Conservation (phyloP, 768 basidiomycete genomes). For the Paxillus rubicundulus region DNA sequence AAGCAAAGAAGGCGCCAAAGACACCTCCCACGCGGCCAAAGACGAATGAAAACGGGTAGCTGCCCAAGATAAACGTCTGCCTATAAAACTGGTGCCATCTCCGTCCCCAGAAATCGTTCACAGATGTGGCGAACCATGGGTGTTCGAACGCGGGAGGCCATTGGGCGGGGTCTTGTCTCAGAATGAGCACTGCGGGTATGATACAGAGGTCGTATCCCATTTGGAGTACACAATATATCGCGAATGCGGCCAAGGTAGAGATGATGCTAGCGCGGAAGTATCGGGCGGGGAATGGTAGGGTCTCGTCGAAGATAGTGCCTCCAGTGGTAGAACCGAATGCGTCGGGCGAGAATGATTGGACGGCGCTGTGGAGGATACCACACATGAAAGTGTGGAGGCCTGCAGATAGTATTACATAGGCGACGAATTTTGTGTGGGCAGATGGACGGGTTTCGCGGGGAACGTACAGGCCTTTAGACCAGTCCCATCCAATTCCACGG, state of each 20-base stretch:
- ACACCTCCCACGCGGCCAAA: slow-evolving; percentile 48
- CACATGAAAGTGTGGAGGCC: slow-evolving; percentile 38
- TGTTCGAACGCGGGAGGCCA: slow-evolving; percentile 32
- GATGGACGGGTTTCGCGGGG: slow-evolving; percentile 39
- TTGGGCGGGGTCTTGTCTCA: slow-evolving; percentile 24
- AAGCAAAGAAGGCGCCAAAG: slow-evolving; percentile 54
- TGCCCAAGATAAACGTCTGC: slow-evolving; percentile 31
- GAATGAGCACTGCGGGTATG: slow-evolving; percentile 19
- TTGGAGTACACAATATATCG: slow-evolving; percentile 45
- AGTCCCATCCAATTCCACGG: slow-evolving; percentile 62
- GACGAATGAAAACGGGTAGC: slow-evolving; percentile 28
- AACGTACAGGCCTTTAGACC: slow-evolving; percentile 36
- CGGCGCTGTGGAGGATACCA: slow-evolving; percentile 45
- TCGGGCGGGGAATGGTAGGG: slow-evolving; percentile 22
- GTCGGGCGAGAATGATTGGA: slow-evolving; percentile 45
- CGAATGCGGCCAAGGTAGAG: slow-evolving; percentile 41
- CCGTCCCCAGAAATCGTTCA: slow-evolving; percentile 36
- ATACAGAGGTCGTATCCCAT: slow-evolving; percentile 25
- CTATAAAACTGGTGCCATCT: slow-evolving; percentile 39
- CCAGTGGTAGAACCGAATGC: slow-evolving; percentile 28
- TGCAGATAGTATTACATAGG: slow-evolving; percentile 32
- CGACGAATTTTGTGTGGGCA: slow-evolving; percentile 38
- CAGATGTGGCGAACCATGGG: slow-evolving; percentile 34
- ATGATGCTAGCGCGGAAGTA: slow-evolving; percentile 42
- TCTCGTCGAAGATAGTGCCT: slow-evolving; percentile 33